Evolutionary conservation across 495 filamentous ascomycete genomes (phyloP).

Genomic region (Daldinia childiae): DNA sequence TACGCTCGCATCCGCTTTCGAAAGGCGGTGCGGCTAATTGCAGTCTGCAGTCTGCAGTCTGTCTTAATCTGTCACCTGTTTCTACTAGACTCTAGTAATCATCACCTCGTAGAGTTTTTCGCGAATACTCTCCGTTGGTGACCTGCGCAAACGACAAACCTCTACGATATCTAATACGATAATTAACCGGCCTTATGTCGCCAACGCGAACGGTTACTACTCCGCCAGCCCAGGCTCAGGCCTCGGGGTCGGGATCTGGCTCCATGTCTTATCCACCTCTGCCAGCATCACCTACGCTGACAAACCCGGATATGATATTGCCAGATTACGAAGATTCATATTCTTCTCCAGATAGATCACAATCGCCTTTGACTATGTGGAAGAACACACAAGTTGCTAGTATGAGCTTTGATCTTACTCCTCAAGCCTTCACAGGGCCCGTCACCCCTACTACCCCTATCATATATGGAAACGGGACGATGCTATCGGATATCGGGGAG

Average conservation of each 20-base stretch:
- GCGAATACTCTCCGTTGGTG: conserved; percentile 5
- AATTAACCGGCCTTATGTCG: conserved; percentile 5
- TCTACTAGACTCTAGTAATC: conserved; percentile 1
- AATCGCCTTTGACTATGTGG: conserved; percentile 57
- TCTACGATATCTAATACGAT: conserved; percentile 15
- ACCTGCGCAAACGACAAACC: neutral
- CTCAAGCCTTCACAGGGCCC: conserved; percentile 58
- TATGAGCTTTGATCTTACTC: conserved; percentile 48
- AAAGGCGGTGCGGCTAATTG: conserved; percentile 41
- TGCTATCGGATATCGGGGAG: conserved; percentile 79
- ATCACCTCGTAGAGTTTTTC: conserved; percentile 4
- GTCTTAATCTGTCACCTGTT: conserved; percentile 25
- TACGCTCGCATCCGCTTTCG: conserved; percentile 15
- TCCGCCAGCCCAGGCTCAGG: conserved; percentile 24
- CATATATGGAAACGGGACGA: conserved; percentile 69
- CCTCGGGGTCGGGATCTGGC: conserved; percentile 37
- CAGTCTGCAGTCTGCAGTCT: conserved; percentile 23
- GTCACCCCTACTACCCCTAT: conserved; percentile 65
- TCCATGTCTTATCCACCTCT: conserved; percentile 51
- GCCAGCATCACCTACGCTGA: conserved; percentile 81
- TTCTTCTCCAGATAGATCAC: conserved; percentile 54
- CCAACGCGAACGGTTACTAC: conserved; percentile 41
- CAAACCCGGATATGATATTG: conserved; percentile 95
- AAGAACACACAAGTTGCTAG: conserved; percentile 51
- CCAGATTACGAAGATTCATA: conserved; percentile 70